Conservation (phyloP, 2,329 filamentous ascomycete genomes). For the Beauveria caledonica region DNA sequence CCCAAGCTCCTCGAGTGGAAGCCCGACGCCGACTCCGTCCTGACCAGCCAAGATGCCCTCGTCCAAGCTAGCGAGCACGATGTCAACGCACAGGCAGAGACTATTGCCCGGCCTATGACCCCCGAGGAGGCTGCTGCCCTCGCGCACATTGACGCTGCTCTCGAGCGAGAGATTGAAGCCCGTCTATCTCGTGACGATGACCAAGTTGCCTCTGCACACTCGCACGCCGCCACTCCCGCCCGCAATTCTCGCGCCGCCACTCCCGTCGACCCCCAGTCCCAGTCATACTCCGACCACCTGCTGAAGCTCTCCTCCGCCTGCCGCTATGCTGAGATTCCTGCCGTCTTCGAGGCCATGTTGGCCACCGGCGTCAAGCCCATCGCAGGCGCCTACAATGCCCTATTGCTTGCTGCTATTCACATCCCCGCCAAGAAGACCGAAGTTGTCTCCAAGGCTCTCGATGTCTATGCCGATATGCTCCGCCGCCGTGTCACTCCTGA, state of each 20-base stretch:
- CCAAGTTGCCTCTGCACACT: slow-evolving; percentile 35
- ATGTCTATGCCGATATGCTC: slow-evolving; percentile 96
- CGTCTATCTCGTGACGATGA: slow-evolving; percentile 38
- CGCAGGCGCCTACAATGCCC: slow-evolving; percentile 81
- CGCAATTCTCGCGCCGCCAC: slow-evolving; percentile 49
- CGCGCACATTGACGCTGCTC: slow-evolving; percentile 76
- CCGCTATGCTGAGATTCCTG: slow-evolving; percentile 80
- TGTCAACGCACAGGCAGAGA: slow-evolving; percentile 28
- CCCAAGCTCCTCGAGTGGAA: slow-evolving; percentile 87
- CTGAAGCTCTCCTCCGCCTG: slow-evolving; percentile 61
- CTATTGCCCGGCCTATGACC: slow-evolving; percentile 29
- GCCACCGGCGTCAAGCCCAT: slow-evolving; percentile 73
- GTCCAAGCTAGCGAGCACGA: slow-evolving; percentile 22
- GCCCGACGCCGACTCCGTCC: slow-evolving; percentile 46
- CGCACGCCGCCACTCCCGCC: slow-evolving; percentile 30
- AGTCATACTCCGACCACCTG: slow-evolving; percentile 71
- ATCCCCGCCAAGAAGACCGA: slow-evolving; percentile 72
- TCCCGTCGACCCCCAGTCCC: slow-evolving; percentile 56
- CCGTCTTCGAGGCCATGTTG: slow-evolving; percentile 85
- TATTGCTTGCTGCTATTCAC: slow-evolving; percentile 76
- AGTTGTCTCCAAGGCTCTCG: slow-evolving; percentile 81
- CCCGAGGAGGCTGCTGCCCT: slow-evolving; percentile 51
- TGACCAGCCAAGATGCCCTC: slow-evolving; percentile 50
- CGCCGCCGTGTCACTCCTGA: slow-evolving; percentile 74
- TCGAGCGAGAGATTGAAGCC: slow-evolving; percentile 67